Evolutionary conservation across 2,329 filamentous ascomycete species (phyloP).

Genomic region (Ceratocystis cacaofunesta): DNA sequence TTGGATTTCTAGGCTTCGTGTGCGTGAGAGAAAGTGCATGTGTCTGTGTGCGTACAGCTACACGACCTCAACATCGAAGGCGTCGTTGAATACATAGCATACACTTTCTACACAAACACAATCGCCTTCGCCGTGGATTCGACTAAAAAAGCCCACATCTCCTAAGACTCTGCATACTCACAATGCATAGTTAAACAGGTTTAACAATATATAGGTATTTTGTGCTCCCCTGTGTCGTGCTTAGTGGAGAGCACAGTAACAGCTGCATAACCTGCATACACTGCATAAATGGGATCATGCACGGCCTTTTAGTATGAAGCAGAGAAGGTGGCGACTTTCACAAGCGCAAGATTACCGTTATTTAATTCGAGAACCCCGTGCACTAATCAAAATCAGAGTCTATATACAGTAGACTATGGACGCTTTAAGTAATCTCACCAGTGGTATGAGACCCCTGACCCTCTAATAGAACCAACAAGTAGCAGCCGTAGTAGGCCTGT

Average conservation of each 20-base stretch:
- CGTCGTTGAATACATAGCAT: neutral
- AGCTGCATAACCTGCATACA: neutral
- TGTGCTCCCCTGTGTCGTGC: neutral
- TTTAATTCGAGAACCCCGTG: too few relatives aligned
- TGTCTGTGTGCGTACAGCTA: neutral
- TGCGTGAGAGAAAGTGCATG: neutral
- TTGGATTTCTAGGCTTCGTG: too few relatives aligned
- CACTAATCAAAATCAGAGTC: too few relatives aligned
- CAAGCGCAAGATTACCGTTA: too few relatives aligned
- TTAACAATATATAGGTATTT: neutral
- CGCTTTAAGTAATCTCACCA: neutral
- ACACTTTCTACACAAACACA: neutral
- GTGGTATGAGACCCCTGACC: neutral
- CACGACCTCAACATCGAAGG: neutral
- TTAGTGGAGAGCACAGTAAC: neutral
- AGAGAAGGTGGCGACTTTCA: neutral
- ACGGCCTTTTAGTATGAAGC: neutral
- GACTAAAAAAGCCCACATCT: neutral
- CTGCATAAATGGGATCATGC: constrained; percentile 1
- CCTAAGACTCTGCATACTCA: neutral
- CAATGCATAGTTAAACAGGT: neutral
- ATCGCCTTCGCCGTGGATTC: neutral
- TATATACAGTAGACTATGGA: neutral
- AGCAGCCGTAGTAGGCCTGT: neutral
- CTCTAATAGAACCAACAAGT: neutral